These are phyloP conservation scores for Collybia sp. DNA, from an alignment of 768 basidiomycete genomes.

Conservation along the genomic window DNA sequence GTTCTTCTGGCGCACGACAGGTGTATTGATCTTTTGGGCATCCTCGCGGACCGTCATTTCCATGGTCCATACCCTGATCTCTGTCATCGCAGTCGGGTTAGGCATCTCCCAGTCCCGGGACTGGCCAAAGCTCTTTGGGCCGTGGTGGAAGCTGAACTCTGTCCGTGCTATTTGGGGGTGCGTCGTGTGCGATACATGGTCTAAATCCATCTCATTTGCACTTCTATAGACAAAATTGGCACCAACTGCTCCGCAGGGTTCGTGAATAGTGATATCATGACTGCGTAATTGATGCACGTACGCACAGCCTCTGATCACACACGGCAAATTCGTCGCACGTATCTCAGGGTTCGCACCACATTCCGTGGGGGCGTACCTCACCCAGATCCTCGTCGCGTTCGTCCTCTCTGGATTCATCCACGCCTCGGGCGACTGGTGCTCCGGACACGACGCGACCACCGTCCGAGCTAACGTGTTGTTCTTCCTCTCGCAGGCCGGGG, in stretches of 20 bases:
- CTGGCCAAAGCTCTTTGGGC: constrained; percentile 26
- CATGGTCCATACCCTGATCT: constrained; percentile 5
- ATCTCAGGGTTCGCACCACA: constrained; percentile 5
- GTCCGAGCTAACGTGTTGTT: constrained; percentile 19
- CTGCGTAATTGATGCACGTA: neutral
- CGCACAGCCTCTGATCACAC: constrained; percentile 1
- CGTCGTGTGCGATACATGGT: constrained; percentile 4
- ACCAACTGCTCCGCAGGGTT: constrained; percentile 18
- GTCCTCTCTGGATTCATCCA: constrained; percentile 27
- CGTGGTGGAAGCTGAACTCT: constrained; percentile 22
- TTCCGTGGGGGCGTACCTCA: constrained; percentile 7
- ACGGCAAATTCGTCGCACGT: constrained; percentile 7
- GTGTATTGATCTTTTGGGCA: constrained; percentile 15
- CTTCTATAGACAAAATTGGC: constrained; percentile 16
- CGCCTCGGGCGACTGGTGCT: constrained; percentile 27
- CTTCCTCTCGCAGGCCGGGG: constrained; percentile 28
- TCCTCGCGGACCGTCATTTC: constrained; percentile 12
- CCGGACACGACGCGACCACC: constrained; percentile 14
- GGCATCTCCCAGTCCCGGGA: constrained; percentile 15
- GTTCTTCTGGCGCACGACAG: constrained; percentile 9
- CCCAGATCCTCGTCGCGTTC: constrained; percentile 20
- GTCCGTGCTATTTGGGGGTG: constrained; percentile 30
- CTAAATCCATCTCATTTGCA: neutral
- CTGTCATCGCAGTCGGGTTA: constrained; percentile 6
- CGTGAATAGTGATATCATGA: neutral